Percentiles rank a stretch among this genome's conserved stretches.
phyloP scores from a whole-genome alignment of 2,329 filamentous ascomycete species.

The Coleophoma eucalyptorum region DNA sequence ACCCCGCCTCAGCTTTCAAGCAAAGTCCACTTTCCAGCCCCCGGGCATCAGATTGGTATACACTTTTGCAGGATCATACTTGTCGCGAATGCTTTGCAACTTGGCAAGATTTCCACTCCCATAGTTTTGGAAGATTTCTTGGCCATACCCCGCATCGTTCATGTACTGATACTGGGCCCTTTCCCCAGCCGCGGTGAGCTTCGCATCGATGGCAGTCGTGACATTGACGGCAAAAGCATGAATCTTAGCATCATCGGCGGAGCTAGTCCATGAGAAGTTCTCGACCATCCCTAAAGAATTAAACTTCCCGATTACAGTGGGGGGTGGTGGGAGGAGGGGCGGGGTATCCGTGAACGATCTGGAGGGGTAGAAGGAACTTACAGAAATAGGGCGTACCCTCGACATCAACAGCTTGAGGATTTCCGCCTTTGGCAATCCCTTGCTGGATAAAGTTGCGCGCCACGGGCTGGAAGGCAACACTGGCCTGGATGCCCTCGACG shows the following conservation, averaged over 20 bases:
- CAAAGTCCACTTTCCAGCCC: conserved; percentile 11
- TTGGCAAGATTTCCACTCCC: conserved; percentile 28
- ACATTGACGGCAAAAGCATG: conserved; percentile 6
- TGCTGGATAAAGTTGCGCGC: conserved; percentile 12
- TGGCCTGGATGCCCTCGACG: conserved; percentile 8
- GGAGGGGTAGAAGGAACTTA: conserved; percentile 3
- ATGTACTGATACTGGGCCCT: conserved; percentile 7
- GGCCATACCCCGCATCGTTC: conserved; percentile 11
- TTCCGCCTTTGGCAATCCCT: conserved; percentile 8
- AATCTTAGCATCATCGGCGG: conserved; percentile 9
- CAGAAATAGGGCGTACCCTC: conserved; percentile 10
- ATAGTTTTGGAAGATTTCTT: conserved; percentile 24
- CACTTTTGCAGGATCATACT: conserved; percentile 28
- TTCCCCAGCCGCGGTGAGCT: conserved; percentile 7
- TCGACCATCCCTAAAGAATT: conserved; percentile 12
- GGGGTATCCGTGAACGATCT: too few species aligned
- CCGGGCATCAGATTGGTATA: conserved; percentile 21
- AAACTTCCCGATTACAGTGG: too few species aligned
- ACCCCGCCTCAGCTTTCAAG: too few species aligned
- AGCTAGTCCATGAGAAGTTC: conserved; percentile 11
- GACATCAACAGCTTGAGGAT: conserved; percentile 10
- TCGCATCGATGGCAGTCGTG: conserved; percentile 5
- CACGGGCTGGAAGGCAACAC: conserved; percentile 10
- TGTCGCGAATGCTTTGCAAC: conserved; percentile 24
- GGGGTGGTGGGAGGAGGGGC: too few species aligned